Conservation (phyloP, 2,329 filamentous ascomycete species). For the Cadophora malorum region DNA sequence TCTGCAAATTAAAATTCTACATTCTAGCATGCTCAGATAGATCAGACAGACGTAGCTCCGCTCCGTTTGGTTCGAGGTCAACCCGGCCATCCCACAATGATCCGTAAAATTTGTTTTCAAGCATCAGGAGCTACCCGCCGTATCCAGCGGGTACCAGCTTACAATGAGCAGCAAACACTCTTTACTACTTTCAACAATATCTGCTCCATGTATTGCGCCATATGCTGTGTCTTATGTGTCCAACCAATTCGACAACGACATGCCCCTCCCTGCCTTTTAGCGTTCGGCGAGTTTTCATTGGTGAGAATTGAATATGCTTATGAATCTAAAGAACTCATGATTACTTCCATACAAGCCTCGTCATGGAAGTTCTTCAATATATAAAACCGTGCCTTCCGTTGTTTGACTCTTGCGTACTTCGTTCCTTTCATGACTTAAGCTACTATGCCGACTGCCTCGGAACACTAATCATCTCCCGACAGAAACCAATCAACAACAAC, state of each 20-base stretch:
- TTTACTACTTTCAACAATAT: neutral
- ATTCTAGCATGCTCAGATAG: neutral
- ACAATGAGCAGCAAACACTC: neutral
- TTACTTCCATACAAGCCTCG: neutral
- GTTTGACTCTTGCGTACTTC: no score
- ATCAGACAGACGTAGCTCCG: no score
- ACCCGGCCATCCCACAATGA: no score
- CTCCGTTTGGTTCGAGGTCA: neutral
- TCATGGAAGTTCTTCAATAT: no score
- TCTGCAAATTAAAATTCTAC: neutral
- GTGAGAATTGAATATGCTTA: conserved; percentile 8
- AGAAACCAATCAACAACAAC: neutral
- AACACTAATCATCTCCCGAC: neutral
- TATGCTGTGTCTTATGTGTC: neutral
- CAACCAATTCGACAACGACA: neutral
- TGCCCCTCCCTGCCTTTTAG: conserved; percentile 15
- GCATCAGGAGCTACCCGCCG: neutral
- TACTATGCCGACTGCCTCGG: neutral
- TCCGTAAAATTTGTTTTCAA: neutral
- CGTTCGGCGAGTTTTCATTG: conserved; percentile 4
- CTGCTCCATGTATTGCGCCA: neutral
- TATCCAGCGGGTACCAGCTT: neutral
- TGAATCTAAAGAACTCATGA: conserved; percentile 1
- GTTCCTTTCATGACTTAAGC: no score
- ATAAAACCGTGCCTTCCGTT: no score